These are phyloP conservation scores for Botrytis elliptica DNA, from an alignment of 2,329 filamentous ascomycete species.

Conservation along the genomic window DNA sequence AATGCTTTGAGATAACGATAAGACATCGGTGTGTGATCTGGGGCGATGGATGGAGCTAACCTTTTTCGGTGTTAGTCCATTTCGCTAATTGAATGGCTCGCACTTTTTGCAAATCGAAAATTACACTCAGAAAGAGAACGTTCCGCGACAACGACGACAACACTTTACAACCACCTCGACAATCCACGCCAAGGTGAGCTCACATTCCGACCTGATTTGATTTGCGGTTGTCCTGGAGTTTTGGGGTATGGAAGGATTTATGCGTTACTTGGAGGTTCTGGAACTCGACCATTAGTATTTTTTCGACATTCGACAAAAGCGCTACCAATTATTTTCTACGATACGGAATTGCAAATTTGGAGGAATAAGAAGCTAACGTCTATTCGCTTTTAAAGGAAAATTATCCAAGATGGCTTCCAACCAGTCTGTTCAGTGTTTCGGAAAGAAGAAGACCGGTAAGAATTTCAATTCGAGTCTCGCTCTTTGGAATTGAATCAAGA, in stretches of 20 bases:
- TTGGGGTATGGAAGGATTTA: slow-evolving; percentile 8
- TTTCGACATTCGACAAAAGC: neutral
- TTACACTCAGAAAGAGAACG: slow-evolving; percentile 15
- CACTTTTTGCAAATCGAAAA: slow-evolving; percentile 23
- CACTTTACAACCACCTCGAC: slow-evolving; percentile 24
- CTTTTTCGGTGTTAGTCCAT: neutral
- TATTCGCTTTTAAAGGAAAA: slow-evolving; percentile 17
- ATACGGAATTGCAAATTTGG: neutral
- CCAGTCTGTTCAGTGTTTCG: slow-evolving; percentile 95
- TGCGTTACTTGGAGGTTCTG: slow-evolving; percentile 1
- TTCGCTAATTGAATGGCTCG: slow-evolving; percentile 22
- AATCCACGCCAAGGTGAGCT: slow-evolving; percentile 22
- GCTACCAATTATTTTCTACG: neutral
- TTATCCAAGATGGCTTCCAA: slow-evolving; percentile 52
- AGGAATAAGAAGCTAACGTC: slow-evolving; percentile 16
- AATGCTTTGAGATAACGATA: slow-evolving; percentile 15
- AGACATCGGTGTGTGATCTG: neutral
- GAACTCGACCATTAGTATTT: neutral
- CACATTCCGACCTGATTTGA: slow-evolving; percentile 1
- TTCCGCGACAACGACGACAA: slow-evolving; percentile 24
- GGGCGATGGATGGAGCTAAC: neutral
- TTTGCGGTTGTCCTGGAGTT: neutral
- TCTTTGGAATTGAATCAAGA: slow-evolving; percentile 35
- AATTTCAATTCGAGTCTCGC: slow-evolving; percentile 4
- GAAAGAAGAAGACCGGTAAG: slow-evolving; percentile 79